Base-by-base conservation (phyloP, 2,329 filamentous ascomycete species). In the Zymoseptoria passerinii region DNA sequence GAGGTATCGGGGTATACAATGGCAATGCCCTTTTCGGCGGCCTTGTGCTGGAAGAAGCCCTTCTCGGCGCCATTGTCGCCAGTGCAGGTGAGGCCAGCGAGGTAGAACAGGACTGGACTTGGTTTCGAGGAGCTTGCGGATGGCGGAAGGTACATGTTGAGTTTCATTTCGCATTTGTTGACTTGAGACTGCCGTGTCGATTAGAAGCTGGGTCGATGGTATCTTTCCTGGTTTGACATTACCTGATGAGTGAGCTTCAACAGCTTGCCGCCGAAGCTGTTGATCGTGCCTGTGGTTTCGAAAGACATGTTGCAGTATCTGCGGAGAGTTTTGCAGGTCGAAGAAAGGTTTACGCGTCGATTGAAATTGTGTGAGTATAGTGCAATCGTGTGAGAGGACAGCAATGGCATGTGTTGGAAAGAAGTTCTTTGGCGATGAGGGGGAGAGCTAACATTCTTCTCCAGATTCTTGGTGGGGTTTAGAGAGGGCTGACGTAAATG, bases 1-100 rank as follows among this genome's bases (percentile, higher is more conserved):
- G 89, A 95, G 20, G 94, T 99, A 78, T 99, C 94, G 1, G 94
- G 94, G 77, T 91, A 97, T 56, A 96, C 83, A 58, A 99, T 78
- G n/a, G 94, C 94, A 72, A 99, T 89, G 69, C 89, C 89, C 72
- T 86, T 87, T 68, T 86, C 80, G 58, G 86, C 82, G 52, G 94
- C 94, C 63, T 84, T 83, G 67, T 88, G 84, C 72, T 96, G 92
- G 76, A 99, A 89, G 81, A 96, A 97, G 55, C 92, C 94, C 73
- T 86, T 87, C 70, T 87, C 84, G 1, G 84, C 82, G 73, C 83
- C 84, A 67, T 87, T 87, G 67, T 97, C 92, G 40, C 90, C 91
- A 1, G 91, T 92, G 80, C 94, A 99, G 61, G 94, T 97, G 61
- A 99, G 80, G 54, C 94, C 94, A 13, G 92, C 92, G 59, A 99